Evolutionary conservation across 371 early-diverging fungal genomes (phyloP).

Genomic region (Basidiobolus meristosporus): DNA sequence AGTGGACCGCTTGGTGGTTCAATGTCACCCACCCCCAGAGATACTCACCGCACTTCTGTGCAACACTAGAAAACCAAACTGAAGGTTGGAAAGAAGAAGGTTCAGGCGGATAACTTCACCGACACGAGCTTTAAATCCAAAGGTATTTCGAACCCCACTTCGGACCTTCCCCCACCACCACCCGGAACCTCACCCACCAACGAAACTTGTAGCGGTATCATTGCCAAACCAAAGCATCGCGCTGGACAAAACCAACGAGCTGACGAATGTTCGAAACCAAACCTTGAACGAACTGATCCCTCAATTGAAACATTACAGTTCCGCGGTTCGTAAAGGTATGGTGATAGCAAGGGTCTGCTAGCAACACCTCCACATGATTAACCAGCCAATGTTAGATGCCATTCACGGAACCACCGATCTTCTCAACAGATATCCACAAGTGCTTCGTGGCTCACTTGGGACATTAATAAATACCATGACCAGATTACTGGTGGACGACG

Average conservation of each 20-base stretch:
- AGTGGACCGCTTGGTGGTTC: not conserved
- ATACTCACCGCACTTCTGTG: not conserved
- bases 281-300: conserved; percentile 48
- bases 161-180: no score
- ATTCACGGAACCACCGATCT: conserved; percentile 46
- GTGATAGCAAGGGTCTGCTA: not conserved
- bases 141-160: no score
- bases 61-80: conserved; percentile 61
- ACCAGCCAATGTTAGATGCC: conserved; percentile 23
- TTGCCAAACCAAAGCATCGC: conserved; percentile 56
- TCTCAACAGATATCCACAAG: conserved; percentile 24
- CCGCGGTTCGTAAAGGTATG: conserved; percentile 47
- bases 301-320: conserved; percentile 59
- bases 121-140: conserved; percentile 71
- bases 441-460: conserved; percentile 36
- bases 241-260: conserved; percentile 44
- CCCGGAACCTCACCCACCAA: not conserved
- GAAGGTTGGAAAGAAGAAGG: conserved; percentile 79
- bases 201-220: conserved; percentile 32
- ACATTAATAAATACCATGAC: conserved; percentile 35
- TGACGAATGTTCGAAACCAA: conserved; percentile 49
- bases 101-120: conserved; percentile 53
- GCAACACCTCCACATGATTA: not conserved
- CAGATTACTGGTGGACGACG: conserved; percentile 38
- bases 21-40: not conserved